These are phyloP conservation scores for Luvunga scandens DNA, from an alignment of 345 rosid species.

Conservation along the genomic window DNA sequence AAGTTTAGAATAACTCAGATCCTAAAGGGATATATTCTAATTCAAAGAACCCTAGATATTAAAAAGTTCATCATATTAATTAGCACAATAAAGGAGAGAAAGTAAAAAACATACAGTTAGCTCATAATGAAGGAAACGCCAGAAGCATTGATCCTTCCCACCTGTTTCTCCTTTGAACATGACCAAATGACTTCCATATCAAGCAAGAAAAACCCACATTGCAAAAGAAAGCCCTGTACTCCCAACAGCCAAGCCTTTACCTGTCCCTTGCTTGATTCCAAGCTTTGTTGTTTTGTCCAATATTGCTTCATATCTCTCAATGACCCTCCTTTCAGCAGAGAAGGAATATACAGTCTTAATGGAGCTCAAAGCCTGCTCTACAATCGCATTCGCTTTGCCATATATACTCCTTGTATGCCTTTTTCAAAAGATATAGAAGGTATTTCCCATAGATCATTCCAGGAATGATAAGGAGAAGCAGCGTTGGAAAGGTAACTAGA, in stretches of 20 bases:
- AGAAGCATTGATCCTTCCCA: slow-evolving; percentile 61
- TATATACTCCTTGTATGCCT: slow-evolving; percentile 55
- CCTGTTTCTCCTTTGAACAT: slow-evolving; percentile 32
- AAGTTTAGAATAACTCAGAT: too few relatives aligned
- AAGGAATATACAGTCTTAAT: slow-evolving; percentile 73
- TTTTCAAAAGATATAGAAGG: slow-evolving; percentile 55
- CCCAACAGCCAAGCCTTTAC: slow-evolving; percentile 87
- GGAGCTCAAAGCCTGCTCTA: slow-evolving; percentile 77
- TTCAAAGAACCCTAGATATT: too few relatives aligned
- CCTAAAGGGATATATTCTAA: too few relatives aligned
- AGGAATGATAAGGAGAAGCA: too few relatives aligned
- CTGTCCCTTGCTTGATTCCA: slow-evolving; percentile 73
- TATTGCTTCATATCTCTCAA: slow-evolving; percentile 46
- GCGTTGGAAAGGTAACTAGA: slow-evolving; percentile 59
- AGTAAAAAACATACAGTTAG: slow-evolving; percentile 49
- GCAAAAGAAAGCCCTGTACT: slow-evolving; percentile 75
- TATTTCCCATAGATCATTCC: too few relatives aligned
- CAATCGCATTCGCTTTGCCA: slow-evolving; percentile 50
- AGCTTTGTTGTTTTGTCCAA: slow-evolving; percentile 54
- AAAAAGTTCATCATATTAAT: background rate
- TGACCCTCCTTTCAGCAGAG: slow-evolving; percentile 65
- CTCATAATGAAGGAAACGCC: slow-evolving; percentile 69
- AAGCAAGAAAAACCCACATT: slow-evolving; percentile 87
- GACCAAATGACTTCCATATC: slow-evolving; percentile 84
- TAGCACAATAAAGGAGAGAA: background rate